phyloP scores from a whole-genome alignment of 495 filamentous ascomycete genomes.

The Halenospora varia region DNA sequence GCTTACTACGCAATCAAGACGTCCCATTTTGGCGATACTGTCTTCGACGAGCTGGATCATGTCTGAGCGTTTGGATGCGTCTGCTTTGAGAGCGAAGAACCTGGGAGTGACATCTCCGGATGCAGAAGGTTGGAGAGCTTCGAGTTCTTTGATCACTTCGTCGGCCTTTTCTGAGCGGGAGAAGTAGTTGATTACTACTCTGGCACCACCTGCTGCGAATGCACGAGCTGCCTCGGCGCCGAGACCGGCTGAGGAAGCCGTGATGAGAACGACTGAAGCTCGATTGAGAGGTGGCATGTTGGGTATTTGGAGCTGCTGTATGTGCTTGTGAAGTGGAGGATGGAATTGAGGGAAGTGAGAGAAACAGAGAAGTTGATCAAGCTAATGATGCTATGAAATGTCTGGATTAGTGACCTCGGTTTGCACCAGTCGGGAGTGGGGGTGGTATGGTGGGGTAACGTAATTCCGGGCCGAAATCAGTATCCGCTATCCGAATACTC shows the following conservation, averaged over 20 bases:
- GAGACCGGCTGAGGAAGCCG: constrained; percentile 52
- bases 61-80: constrained; percentile 36
- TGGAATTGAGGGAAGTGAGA: too few species aligned
- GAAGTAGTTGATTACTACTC: constrained; percentile 49
- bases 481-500: too few species aligned
- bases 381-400: too few species aligned
- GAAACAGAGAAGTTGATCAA: too few species aligned
- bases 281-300: not conserved
- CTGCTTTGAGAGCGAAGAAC: constrained; percentile 41
- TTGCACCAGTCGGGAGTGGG: too few species aligned
- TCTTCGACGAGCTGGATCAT: constrained; percentile 39
- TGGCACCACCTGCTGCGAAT: constrained; percentile 43
- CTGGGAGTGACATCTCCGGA: constrained; percentile 5
- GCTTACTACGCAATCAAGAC: constrained; percentile 48
- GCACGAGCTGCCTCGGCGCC: constrained; percentile 47
- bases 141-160: constrained; percentile 37
- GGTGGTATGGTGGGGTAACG: too few species aligned
- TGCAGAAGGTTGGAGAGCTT: constrained; percentile 16
- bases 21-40: constrained; percentile 36
- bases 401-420: too few species aligned
- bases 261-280: constrained; percentile 42
- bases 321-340: too few species aligned
- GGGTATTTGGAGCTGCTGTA: not conserved
- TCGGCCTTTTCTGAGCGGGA: constrained; percentile 38
- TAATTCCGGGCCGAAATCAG: too few species aligned